Evolutionary conservation across 163 green algal genomes (phyloP), one percentile per base, ranked within the genome.

Genomic region (Trebouxiophyceae sp.): DNA sequence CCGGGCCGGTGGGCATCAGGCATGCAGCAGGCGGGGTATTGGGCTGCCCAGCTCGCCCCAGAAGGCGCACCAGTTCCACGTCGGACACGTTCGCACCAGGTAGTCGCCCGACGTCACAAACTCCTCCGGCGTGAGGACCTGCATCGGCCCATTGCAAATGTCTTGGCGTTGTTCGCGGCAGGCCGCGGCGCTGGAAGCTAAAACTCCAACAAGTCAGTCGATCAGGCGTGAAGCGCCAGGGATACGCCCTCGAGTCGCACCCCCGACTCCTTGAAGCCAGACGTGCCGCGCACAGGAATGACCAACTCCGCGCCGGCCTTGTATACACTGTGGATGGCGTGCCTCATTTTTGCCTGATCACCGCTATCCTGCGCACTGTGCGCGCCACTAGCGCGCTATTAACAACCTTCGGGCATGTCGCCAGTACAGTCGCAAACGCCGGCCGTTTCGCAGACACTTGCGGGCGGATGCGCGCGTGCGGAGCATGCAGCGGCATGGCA

Each of bases 51-150:
- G n/a, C n/a, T n/a, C n/a, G n/a, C n/a, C n/a, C n/a, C n/a, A n/a
- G n/a, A 50, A n/a, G 19, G 28, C 80, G 54, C 61, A 95, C 88
- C 88, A 96, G 5, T 72, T 72, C 88, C 89, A 96, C 0, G 87
- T 95, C 1, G 87, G 86, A 67, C 87, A 95, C 1, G 82, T 79
- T 6, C 84, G 74, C 12, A 95, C 87, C 0, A 96, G 74, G 57
- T 87, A 92, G 60, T 95, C 87, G 7, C 90, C 90, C 22, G 87
- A 83, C n/a, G 29, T 32, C 5, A 93, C 76, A 67, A 95, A 96
- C 61, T 96, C 86, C 22, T 92, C 81, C 0, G 89, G 89, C 5
- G 89, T 95, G 0, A 96, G 76, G 0, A 93, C 83, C 88, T 95
- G 74, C 45, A 64, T n/a, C n/a, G n/a, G n/a, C n/a, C n/a, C n/a